These are phyloP conservation scores for Fusarium virguliforme DNA, from an alignment of 2,329 filamentous ascomycete genomes.

Conservation along the genomic window DNA sequence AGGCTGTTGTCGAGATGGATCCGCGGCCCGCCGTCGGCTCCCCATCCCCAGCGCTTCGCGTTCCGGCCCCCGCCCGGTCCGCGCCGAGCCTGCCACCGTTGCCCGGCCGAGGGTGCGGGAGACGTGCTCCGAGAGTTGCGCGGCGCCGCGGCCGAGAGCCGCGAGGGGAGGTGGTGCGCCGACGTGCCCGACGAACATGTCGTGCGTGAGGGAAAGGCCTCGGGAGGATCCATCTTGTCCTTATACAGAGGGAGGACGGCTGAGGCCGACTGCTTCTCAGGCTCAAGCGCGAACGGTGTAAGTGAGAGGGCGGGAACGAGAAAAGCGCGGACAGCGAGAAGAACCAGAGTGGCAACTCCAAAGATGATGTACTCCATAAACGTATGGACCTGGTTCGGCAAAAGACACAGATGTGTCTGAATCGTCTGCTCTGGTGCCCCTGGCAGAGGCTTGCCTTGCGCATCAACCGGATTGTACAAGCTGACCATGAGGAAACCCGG, in stretches of 20 bases:
- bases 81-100: constrained; percentile 50
- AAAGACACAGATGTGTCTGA: constrained; percentile 90
- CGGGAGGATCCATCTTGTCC: constrained; percentile 66
- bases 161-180: constrained; percentile 46
- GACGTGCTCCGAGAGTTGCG: constrained; percentile 44
- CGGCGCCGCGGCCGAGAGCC: constrained; percentile 43
- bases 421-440: constrained; percentile 71
- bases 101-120: constrained; percentile 36
- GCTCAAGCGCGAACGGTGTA: constrained; percentile 68
- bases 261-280: constrained; percentile 48
- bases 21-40: constrained; percentile 63
- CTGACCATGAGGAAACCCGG: constrained; percentile 92
- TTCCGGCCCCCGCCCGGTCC: constrained; percentile 45
- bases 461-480: constrained; percentile 91
- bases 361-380: constrained; percentile 85
- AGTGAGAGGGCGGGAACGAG: constrained; percentile 71
- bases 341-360: constrained; percentile 66
- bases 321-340: constrained; percentile 69
- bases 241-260: constrained; percentile 65
- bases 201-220: constrained; percentile 36
- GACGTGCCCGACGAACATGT: constrained; percentile 49
- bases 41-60: constrained; percentile 62
- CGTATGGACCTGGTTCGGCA: constrained; percentile 89
- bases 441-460: constrained; percentile 65
- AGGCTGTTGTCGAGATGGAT: constrained; percentile 69